Percentiles rank a stretch among this genome's conserved stretches.
Evolutionary conservation across 2,329 filamentous ascomycete genomes (phyloP).

Genomic region (Tolypocladium tundrense): DNA sequence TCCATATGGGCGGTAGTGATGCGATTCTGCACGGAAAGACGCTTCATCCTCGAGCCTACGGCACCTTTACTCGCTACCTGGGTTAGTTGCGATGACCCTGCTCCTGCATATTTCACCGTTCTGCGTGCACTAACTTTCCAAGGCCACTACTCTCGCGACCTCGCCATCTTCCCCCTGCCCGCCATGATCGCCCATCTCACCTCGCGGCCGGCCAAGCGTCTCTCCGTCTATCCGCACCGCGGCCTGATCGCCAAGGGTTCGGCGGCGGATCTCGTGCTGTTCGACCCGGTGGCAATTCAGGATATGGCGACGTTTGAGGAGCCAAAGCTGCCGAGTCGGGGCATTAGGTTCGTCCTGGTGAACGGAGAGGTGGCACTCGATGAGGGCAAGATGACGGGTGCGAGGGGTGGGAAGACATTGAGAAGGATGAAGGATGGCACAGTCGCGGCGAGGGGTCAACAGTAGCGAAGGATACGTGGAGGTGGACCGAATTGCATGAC

Average conservation of each 20-base stretch:
- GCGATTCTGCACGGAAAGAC: constrained; percentile 13
- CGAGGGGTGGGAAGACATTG: constrained; percentile 9
- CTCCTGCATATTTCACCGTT: background rate
- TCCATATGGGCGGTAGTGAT: constrained; percentile 14
- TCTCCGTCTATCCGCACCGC: constrained; percentile 11
- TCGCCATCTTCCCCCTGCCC: constrained; percentile 10
- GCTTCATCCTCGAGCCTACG: constrained; percentile 13
- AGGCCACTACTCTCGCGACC: constrained; percentile 13
- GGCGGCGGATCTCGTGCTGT: constrained; percentile 12
- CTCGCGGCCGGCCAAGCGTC: constrained; percentile 12
- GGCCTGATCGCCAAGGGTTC: constrained; percentile 11
- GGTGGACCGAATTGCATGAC: background rate
- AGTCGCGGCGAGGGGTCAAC: background rate
- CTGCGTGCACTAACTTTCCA: background rate
- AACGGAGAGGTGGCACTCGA: constrained; percentile 12
- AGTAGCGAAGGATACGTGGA: background rate
- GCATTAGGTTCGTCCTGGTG: constrained; percentile 12
- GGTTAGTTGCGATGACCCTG: constrained; percentile 3
- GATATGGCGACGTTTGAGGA: constrained; percentile 13
- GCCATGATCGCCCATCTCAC: constrained; percentile 13
- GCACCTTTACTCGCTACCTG: constrained; percentile 13
- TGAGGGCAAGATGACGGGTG: constrained; percentile 9
- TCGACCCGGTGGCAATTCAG: constrained; percentile 8
- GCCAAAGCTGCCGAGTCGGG: constrained; percentile 9
- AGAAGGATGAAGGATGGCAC: constrained; percentile 8